These are phyloP conservation scores for Ascochyta viciae-villosae DNA, from an alignment of 2,329 filamentous ascomycete genomes.

Conservation along the genomic window DNA sequence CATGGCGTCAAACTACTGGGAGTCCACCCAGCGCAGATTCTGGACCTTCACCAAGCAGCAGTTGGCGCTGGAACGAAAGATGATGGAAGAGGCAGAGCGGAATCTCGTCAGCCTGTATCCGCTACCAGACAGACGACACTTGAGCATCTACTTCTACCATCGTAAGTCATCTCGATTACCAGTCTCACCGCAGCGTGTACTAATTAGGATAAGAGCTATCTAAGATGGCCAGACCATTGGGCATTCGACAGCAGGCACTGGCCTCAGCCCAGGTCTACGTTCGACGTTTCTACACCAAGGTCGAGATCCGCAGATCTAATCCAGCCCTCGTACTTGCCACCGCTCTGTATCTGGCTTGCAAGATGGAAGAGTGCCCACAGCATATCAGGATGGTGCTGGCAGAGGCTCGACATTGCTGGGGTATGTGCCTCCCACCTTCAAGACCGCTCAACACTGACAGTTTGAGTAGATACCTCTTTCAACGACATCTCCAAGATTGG, in stretches of 20 bases:
- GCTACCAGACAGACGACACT: slow-evolving; percentile 78
- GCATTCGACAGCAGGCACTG: slow-evolving; percentile 86
- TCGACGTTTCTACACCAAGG: slow-evolving; percentile 88
- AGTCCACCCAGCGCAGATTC: slow-evolving; percentile 85
- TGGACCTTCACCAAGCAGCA: slow-evolving; percentile 91
- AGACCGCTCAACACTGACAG: slow-evolving; percentile 12
- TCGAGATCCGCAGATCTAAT: slow-evolving; percentile 91
- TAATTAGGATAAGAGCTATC: slow-evolving; percentile 64
- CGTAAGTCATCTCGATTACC: slow-evolving; percentile 60
- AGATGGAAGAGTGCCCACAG: slow-evolving; percentile 97
- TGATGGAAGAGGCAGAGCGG: slow-evolving; percentile 78
- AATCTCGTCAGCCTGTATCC: slow-evolving; percentile 79
- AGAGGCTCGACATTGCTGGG: slow-evolving; percentile 76
- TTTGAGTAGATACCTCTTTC: slow-evolving; percentile 42
- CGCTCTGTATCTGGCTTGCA: slow-evolving; percentile 92
- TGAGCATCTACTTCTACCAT: slow-evolving; percentile 92
- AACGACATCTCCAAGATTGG: slow-evolving; percentile 81
- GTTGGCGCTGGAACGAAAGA: slow-evolving; percentile 75
- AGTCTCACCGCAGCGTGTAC: background rate
- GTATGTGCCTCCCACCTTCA: slow-evolving; percentile 21
- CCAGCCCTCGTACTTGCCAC: slow-evolving; percentile 94
- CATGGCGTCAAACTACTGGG: slow-evolving; percentile 98
- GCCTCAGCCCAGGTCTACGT: slow-evolving; percentile 95
- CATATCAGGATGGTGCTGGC: slow-evolving; percentile 90
- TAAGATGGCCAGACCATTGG: slow-evolving; percentile 83